Base-by-base conservation (phyloP, 805 yeast species). In the Naumovozyma baii region DNA sequence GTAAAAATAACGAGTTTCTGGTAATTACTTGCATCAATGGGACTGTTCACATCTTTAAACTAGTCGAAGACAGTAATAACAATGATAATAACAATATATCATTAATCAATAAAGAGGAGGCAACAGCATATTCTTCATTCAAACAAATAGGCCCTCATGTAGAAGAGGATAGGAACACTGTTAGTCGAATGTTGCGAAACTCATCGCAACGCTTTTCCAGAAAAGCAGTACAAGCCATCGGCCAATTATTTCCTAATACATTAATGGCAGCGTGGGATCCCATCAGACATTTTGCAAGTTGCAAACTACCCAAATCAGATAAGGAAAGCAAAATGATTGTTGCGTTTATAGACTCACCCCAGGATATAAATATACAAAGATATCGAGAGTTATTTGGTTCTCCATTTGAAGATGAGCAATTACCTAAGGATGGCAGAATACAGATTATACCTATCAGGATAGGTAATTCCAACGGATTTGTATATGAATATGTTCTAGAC, bases 1-100 rank as follows among this genome's bases (percentile, higher is more conserved):
- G 85, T 45, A 64, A 69, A 18, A 82, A 83, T 46, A 79, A 83
- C 43, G 69, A 70, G 13, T 74, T 81, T 45, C 66, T 92, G 22
- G 74, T 85, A n/a, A 95, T 90, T 18, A 76, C 90, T 9, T 81
- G 94, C 19, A 77, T 94, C 2, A 85, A 94, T 16, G 94, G 84
- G 33, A 92, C 99, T 0, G 88, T 92, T 17, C 99, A 92, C 60
- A 77, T 92, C 30, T 92, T 90, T 68, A 72, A 87, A 42, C 61
- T 88, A 39, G 83, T 48, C 5, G 46, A 45, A 30, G 39, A 37
- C 9, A 40, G 39, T 2, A 33, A 22, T 17, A 28, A 19, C 7
- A 31, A 33, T 30, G 30, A 18, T 4, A 58, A 52, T 9, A 57
- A 48, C 17, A 61, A 44, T 18, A 57, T 48, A n/a, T 46, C 46